phyloP scores from a whole-genome alignment of 352 stramenopile species.

The Phytophthora pini region DNA sequence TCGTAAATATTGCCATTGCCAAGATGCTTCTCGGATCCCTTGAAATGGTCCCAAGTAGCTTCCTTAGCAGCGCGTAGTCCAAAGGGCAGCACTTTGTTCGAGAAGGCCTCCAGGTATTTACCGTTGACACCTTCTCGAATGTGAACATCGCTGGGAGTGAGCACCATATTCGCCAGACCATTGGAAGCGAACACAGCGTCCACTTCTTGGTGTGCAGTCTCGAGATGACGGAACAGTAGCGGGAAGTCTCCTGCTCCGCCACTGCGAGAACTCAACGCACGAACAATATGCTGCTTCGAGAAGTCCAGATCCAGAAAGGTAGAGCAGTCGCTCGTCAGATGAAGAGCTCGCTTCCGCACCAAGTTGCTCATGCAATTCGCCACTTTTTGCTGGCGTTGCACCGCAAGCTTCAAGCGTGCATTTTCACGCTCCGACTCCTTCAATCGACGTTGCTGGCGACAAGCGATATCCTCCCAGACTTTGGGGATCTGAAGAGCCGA shows the following conservation, averaged over 20 bases:
- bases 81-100: conserved; percentile 53
- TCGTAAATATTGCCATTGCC: conserved; percentile 46
- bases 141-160: conserved; percentile 38
- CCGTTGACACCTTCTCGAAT: conserved; percentile 45
- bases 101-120: conserved; percentile 50
- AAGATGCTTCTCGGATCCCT: conserved; percentile 40
- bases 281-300: conserved; percentile 26
- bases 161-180: conserved; percentile 39
- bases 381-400: conserved; percentile 43
- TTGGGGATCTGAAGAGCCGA: conserved; percentile 22
- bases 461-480: conserved; percentile 38
- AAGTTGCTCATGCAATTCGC: conserved; percentile 30
- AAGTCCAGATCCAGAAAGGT: conserved; percentile 31
- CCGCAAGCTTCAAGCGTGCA: conserved; percentile 43
- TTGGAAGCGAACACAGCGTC: conserved; percentile 43
- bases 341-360: conserved; percentile 29
- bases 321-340: conserved; percentile 36
- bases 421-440: conserved; percentile 52
- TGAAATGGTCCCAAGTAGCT: conserved; percentile 53
- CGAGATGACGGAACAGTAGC: conserved; percentile 37
- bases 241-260: conserved; percentile 36
- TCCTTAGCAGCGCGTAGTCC: conserved; percentile 37
- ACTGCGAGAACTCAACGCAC: conserved; percentile 19
- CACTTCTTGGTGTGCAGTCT: conserved; percentile 36
- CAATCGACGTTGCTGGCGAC: conserved; percentile 42